Base-by-base conservation (phyloP, 75 land plant species). In the Azolla pinnata region DNA sequence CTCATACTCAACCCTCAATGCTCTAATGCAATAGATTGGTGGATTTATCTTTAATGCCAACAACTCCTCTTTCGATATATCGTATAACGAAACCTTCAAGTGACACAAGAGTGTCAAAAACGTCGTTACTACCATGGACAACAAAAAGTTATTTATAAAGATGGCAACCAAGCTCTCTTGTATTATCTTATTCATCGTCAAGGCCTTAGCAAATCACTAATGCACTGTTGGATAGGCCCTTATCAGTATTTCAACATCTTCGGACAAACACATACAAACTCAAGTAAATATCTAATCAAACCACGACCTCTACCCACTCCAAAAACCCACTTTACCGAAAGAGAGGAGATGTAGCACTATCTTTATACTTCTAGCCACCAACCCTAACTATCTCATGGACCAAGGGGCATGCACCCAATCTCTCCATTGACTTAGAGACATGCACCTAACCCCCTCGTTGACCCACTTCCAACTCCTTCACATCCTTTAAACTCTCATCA, bases 191-290 rank as follows among this genome's bases (percentile, higher is more conserved):
- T 47, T 12, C 10, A 20, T 12, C 50, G 18, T 12, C 50, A 3
- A 12, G 50, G 50, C 50, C 50, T 47, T 47, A 3, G 4, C 18
- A 20, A 47, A 47, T 12, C 50, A 7, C 19, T 47, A 3, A 47
- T 47, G 50, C 50, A 47, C 18, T 12, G 50, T 3, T 47, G 50
- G 50, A 47, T 47, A 12, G 50, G 50, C 50, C 50, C 50, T 3
- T 47, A 47, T 47, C 10, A 9, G 18, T 7, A 12, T 47, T 20
- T 47, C 18, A n/a, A n/a, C n/a, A n/a, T n/a, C n/a, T n/a, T n/a
- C n/a, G n/a, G n/a, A n/a, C n/a, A n/a, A n/a, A n/a, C n/a, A n/a
- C n/a, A n/a, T n/a, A n/a, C n/a, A n/a, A n/a, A n/a, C n/a, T n/a
- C n/a, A n/a, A n/a, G n/a, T n/a, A n/a, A n/a, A n/a, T n/a, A n/a